These are phyloP conservation scores for Trichoderma reesei DNA, from an alignment of 495 filamentous ascomycete genomes.

Conservation along the genomic window DNA sequence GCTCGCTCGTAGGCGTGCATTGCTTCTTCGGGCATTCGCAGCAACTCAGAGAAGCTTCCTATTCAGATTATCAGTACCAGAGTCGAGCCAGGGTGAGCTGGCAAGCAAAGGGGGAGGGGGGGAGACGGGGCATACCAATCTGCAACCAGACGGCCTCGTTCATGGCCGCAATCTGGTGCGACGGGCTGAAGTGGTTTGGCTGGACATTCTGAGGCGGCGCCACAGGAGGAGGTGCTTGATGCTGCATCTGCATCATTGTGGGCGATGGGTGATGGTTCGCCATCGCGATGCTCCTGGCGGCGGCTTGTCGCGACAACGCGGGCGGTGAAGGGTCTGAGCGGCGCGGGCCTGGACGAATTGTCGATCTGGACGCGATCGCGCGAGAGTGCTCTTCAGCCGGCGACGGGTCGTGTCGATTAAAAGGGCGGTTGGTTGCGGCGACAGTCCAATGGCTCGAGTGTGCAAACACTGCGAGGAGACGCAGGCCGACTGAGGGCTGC, in stretches of 20 bases:
- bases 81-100: background rate
- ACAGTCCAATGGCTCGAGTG: background rate
- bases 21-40: conserved; percentile 82
- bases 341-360: background rate
- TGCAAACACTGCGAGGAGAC: background rate
- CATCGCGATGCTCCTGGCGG: conserved; percentile 23
- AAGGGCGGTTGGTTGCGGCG: background rate
- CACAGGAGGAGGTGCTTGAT: conserved; percentile 38
- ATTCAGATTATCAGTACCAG: conserved; percentile 19
- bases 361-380: background rate
- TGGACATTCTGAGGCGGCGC: conserved; percentile 30
- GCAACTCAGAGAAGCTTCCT: conserved; percentile 80
- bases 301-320: conserved; percentile 3
- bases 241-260: conserved; percentile 49
- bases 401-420: conserved; percentile 1
- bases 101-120: conserved; percentile 3
- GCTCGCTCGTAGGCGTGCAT: conserved; percentile 83
- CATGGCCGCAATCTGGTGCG: conserved; percentile 39
- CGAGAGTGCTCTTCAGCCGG: background rate
- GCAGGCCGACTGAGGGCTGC: background rate
- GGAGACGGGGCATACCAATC: conserved; percentile 85
- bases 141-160: conserved; percentile 93
- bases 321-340: background rate
- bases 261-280: conserved; percentile 48
- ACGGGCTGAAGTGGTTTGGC: conserved; percentile 25